These are phyloP conservation scores for Nigrograna mackinnonii DNA, from an alignment of 2,329 filamentous ascomycete species.

Conservation along the genomic window DNA sequence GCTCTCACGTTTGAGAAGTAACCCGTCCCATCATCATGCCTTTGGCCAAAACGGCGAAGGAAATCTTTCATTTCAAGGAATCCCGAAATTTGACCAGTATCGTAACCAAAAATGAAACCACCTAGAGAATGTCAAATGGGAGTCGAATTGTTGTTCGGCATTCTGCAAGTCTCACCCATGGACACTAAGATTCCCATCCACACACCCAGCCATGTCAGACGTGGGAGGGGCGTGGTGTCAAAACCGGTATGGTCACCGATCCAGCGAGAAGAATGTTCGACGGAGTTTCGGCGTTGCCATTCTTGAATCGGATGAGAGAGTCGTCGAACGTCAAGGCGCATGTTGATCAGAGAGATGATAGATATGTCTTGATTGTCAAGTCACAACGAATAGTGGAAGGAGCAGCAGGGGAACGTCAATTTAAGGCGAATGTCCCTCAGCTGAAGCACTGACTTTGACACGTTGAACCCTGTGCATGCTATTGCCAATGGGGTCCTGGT, in stretches of 20 bases:
- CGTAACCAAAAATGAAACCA: constrained; percentile 32
- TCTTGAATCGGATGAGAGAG: constrained; percentile 10
- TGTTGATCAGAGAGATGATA: neutral
- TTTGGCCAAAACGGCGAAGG: constrained; percentile 22
- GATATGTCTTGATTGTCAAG: neutral
- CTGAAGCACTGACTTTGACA: neutral
- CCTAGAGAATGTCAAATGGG: constrained; percentile 18
- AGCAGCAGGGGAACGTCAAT: neutral
- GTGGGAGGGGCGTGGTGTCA: constrained; percentile 23
- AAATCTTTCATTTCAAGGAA: constrained; percentile 36
- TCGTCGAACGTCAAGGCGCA: neutral
- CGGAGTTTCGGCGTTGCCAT: constrained; percentile 17
- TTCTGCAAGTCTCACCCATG: constrained; percentile 19
- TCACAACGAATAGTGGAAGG: neutral
- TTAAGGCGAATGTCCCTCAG: neutral
- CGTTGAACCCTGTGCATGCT: no score
- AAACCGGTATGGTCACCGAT: constrained; percentile 24
- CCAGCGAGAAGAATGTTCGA: constrained; percentile 15
- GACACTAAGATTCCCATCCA: constrained; percentile 33
- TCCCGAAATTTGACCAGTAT: constrained; percentile 33
- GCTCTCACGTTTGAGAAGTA: constrained; percentile 33
- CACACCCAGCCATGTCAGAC: constrained; percentile 20
- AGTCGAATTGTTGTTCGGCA: neutral
- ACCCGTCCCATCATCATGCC: constrained; percentile 13
- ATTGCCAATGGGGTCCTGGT: neutral